A percentile compares a stretch with the other conserved stretches of the same genome.
These are phyloP conservation scores for Harrya chromipes DNA, from an alignment of 768 basidiomycete genomes.

Conservation along the genomic window DNA sequence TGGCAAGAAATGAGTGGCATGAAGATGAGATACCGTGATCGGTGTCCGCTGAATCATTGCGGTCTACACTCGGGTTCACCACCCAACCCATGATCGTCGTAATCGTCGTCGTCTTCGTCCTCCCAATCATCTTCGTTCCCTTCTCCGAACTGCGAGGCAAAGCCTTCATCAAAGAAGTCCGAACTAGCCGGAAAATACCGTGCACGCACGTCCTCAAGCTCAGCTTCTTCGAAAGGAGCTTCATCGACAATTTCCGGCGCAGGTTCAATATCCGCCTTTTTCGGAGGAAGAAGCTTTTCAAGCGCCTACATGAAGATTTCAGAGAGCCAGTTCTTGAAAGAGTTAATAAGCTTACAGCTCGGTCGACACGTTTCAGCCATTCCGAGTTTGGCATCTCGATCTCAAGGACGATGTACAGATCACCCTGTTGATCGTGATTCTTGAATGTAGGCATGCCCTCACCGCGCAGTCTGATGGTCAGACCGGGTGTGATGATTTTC, in stretches of 20 bases:
- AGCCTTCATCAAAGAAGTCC: slow-evolving; percentile 75
- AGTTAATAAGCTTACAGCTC: slow-evolving; percentile 40
- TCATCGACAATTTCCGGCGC: slow-evolving; percentile 68
- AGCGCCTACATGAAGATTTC: slow-evolving; percentile 48
- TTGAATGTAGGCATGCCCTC: slow-evolving; percentile 90
- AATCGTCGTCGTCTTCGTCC: slow-evolving; percentile 66
- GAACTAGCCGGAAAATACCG: slow-evolving; percentile 70
- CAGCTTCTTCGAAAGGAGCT: slow-evolving; percentile 69
- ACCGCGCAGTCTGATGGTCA: slow-evolving; percentile 69
- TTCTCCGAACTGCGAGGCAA: slow-evolving; percentile 68
- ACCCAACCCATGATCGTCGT: slow-evolving; percentile 37
- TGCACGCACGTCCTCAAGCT: slow-evolving; percentile 81
- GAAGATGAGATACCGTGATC: slow-evolving; percentile 7
- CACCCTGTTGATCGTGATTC: slow-evolving; percentile 64
- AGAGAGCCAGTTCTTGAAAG: not conserved
- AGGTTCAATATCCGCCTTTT: slow-evolving; percentile 71
- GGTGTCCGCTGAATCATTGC: slow-evolving; percentile 41
- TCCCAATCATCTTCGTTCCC: slow-evolving; percentile 68
- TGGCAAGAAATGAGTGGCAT: slow-evolving; percentile 10
- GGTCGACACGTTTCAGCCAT: slow-evolving; percentile 71
- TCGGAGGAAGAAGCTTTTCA: slow-evolving; percentile 67
- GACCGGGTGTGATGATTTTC: slow-evolving; percentile 71
- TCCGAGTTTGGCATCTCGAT: slow-evolving; percentile 84
- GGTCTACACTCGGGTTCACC: slow-evolving; percentile 58
- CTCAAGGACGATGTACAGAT: slow-evolving; percentile 77